phyloP scores from a whole-genome alignment of 352 stramenopile genomes.

The Phytopythium oedochilum region DNA sequence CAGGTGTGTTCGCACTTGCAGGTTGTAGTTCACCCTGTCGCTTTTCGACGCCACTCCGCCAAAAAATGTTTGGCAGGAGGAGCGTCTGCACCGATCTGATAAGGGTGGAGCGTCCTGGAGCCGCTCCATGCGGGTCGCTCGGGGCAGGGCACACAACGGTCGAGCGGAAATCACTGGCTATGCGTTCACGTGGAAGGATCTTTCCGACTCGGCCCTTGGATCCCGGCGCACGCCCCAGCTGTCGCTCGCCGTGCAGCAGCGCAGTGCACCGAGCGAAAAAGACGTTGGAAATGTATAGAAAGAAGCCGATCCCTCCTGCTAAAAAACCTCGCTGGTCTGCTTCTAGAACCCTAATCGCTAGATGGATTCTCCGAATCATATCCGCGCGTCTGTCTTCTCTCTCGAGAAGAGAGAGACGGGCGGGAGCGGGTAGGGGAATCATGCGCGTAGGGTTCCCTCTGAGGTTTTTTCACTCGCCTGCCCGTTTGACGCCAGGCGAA shows the following conservation, averaged over 20 bases:
- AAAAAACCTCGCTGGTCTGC: background rate
- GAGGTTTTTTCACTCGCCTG: slow-evolving; percentile 1
- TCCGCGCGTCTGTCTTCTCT: background rate
- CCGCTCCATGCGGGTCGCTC: too few species aligned
- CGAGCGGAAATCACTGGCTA: background rate
- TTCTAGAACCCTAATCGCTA: slow-evolving; percentile 1
- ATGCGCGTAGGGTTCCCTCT: background rate
- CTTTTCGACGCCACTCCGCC: background rate
- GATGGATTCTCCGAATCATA: slow-evolving; percentile 1
- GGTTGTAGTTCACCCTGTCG: background rate
- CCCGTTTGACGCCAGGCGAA: background rate
- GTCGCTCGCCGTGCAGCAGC: background rate
- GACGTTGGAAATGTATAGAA: background rate
- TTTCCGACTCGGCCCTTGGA: background rate
- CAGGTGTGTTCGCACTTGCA: too few species aligned
- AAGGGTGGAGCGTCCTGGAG: too few species aligned
- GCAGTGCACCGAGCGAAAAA: background rate
- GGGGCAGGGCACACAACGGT: too few species aligned
- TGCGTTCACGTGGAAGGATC: background rate
- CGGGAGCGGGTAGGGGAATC: background rate
- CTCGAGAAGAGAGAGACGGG: background rate
- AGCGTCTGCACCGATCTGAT: too few species aligned
- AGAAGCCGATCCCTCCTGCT: too few species aligned
- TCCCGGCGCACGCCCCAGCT: background rate
- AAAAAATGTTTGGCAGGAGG: background rate